phyloP scores from a whole-genome alignment of 192 early-diverging fungal genomes.

The Podila minutissima region DNA sequence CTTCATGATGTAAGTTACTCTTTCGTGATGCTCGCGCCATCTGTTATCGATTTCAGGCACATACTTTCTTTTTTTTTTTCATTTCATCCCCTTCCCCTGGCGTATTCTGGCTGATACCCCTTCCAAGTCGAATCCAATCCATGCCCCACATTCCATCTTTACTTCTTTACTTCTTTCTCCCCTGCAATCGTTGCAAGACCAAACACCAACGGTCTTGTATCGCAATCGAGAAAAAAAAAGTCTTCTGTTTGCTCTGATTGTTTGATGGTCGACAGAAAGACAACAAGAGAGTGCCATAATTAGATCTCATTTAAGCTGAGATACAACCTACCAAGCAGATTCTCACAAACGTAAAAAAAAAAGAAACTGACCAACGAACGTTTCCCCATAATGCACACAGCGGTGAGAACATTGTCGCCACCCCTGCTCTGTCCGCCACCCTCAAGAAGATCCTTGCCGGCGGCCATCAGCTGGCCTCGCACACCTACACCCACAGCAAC shows the following conservation, averaged over 20 bases:
- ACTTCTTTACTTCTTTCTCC: no score
- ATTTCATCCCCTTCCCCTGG: neutral
- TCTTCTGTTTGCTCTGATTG: neutral
- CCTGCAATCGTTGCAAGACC: no score
- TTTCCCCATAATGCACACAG: neutral
- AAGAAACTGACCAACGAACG: neutral
- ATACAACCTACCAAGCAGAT: no score
- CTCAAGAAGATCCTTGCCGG: slow-evolving; percentile 46
- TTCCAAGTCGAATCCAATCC: no score
- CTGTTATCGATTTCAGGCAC: slow-evolving; percentile 19
- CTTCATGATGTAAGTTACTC: slow-evolving; percentile 61
- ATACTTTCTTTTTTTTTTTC: neutral
- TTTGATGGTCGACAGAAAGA: neutral
- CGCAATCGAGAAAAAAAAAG: no score
- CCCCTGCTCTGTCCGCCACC: slow-evolving; percentile 16
- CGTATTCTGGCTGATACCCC: no score
- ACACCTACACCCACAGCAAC: slow-evolving; percentile 62
- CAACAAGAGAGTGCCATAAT: neutral
- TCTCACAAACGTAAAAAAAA: no score
- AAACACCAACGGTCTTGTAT: no score
- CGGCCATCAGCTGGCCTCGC: slow-evolving; percentile 72
- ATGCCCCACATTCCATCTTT: no score
- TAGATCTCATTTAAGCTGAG: neutral
- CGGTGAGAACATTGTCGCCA: slow-evolving; percentile 24
- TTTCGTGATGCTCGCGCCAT: slow-evolving; percentile 2